Percentiles rank a stretch among this genome's conserved stretches.
These are phyloP conservation scores for Pleurotus ostreatus DNA, from an alignment of 768 basidiomycete genomes.

Conservation along the genomic window DNA sequence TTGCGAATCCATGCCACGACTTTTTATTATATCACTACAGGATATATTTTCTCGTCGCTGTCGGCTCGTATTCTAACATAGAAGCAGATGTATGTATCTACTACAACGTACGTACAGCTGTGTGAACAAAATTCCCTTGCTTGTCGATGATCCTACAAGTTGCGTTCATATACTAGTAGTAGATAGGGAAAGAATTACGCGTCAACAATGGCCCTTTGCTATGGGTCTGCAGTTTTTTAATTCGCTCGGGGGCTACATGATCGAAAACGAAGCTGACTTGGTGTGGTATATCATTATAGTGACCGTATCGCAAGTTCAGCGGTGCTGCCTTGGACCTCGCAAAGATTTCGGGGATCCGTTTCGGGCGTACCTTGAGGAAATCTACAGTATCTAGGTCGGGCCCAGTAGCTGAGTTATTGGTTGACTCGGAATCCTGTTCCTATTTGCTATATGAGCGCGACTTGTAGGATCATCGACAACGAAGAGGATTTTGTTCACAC, in stretches of 20 bases:
- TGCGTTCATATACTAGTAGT: too few species aligned
- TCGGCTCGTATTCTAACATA: background rate
- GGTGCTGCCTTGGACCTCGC: background rate
- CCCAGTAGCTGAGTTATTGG: too few species aligned
- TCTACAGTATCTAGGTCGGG: background rate
- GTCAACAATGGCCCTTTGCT: background rate
- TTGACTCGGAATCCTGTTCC: too few species aligned
- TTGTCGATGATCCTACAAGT: too few species aligned
- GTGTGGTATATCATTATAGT: background rate
- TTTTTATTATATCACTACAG: constrained; percentile 2
- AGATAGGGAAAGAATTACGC: too few species aligned
- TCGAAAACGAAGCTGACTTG: background rate
- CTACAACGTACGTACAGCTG: background rate
- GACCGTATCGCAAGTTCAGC: background rate
- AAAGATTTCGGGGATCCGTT: background rate
- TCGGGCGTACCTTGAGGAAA: background rate
- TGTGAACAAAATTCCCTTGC: too few species aligned
- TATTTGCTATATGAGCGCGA: too few species aligned
- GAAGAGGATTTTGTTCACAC: too few species aligned
- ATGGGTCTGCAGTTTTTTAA: background rate
- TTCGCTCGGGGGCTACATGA: background rate
- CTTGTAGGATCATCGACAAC: too few species aligned
- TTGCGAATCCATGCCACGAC: background rate
- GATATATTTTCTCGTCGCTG: constrained; percentile 1
- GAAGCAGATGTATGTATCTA: background rate